Evolutionary conservation across 805 yeast species (phyloP).

Genomic region (Lachancea mirantina): DNA sequence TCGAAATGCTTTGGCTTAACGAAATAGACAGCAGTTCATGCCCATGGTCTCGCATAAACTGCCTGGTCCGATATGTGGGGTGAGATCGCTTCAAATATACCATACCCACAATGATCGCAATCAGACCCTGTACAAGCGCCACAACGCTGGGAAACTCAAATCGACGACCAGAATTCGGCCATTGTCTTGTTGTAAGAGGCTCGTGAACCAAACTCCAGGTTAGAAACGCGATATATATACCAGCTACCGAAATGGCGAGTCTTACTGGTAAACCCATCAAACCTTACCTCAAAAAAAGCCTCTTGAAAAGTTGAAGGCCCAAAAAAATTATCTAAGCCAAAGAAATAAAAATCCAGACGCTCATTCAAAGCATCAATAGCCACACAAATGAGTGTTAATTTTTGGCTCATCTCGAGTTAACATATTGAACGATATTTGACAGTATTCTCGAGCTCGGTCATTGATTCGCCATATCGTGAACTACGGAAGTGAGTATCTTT

Average conservation of each 20-base stretch:
- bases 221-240: slow-evolving; percentile 80
- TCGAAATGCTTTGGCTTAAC: slow-evolving; percentile 67
- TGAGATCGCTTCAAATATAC: slow-evolving; percentile 41
- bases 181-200: slow-evolving; percentile 68
- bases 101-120: slow-evolving; percentile 66
- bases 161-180: slow-evolving; percentile 46
- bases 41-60: slow-evolving; percentile 32
- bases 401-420: too few species aligned
- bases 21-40: slow-evolving; percentile 48
- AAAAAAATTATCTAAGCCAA: too few species aligned
- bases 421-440: too few species aligned
- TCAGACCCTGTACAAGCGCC: slow-evolving; percentile 62
- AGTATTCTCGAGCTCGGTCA: too few species aligned
- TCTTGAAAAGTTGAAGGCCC: too few species aligned
- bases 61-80: slow-evolving; percentile 23
- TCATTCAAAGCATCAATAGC: too few species aligned
- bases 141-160: slow-evolving; percentile 78
- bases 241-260: slow-evolving; percentile 35
- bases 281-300: too few species aligned
- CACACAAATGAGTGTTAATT: too few species aligned
- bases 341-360: too few species aligned
- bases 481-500: too few species aligned
- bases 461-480: too few species aligned
- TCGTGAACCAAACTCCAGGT: slow-evolving; percentile 94
- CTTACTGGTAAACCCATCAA: slow-evolving; percentile 7